A percentile compares a stretch with the other conserved stretches of the same genome.
Evolutionary conservation across 768 basidiomycete genomes (phyloP).

Genomic region (Tephrocybe sp.): DNA sequence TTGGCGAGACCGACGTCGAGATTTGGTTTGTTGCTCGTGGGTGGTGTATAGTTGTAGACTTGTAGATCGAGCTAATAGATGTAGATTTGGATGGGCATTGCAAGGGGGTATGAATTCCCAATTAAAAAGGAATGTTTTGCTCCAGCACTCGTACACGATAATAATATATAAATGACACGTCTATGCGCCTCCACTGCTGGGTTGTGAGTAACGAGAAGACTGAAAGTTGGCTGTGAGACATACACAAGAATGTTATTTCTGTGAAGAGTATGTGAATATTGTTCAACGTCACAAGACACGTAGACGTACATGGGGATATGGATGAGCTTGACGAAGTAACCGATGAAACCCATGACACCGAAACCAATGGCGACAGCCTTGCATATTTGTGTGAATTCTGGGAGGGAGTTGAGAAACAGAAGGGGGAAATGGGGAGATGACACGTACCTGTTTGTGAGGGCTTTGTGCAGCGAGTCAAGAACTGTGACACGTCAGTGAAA

Average conservation of each 20-base stretch:
- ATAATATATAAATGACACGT: conserved; percentile 18
- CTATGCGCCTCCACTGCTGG: conserved; percentile 73
- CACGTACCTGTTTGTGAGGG: conserved; percentile 87
- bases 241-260: conserved; percentile 99
- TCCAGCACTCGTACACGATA: conserved; percentile 10
- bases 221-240: conserved; percentile 32
- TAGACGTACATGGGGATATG: conserved; percentile 93
- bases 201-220: conserved; percentile 20
- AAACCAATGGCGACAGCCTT: conserved; percentile 97
- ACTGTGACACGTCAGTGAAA: conserved; percentile 46
- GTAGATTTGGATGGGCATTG: background rate
- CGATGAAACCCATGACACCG: conserved; percentile 99
- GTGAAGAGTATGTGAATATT: conserved; percentile 15
- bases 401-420: conserved; percentile 1
- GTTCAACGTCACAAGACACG: background rate
- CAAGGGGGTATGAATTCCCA: background rate
- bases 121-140: conserved; percentile 1
- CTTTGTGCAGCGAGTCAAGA: conserved; percentile 96
- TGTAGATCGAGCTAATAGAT: background rate
- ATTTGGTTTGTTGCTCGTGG: conserved; percentile 72
- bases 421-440: background rate
- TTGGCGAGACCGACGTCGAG: conserved; percentile 70
- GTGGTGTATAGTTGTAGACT: conserved; percentile 28
- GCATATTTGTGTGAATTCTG: conserved; percentile 95
- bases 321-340: conserved; percentile 97